Evolutionary conservation across 2,329 filamentous ascomycete genomes (phyloP).

Genomic region (Fusarium scirpi): DNA sequence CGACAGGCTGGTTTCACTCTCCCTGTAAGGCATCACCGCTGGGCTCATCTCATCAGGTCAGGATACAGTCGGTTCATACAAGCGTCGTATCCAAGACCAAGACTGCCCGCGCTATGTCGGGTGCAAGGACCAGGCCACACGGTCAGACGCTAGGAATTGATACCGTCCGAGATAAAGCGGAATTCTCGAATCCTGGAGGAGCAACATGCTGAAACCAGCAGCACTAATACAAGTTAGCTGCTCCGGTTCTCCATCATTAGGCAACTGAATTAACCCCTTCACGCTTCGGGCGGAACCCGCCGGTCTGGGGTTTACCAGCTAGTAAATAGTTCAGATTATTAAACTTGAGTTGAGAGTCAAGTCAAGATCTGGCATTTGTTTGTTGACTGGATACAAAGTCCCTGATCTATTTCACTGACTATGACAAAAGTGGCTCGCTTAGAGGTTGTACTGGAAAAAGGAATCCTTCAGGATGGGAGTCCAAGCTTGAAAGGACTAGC

Average conservation of each 20-base stretch:
- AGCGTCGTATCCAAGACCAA: slow-evolving; percentile 15
- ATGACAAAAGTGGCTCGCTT: slow-evolving; percentile 8
- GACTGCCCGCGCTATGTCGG: slow-evolving; percentile 20
- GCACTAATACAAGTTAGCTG: not conserved
- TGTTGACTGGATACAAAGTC: not conserved
- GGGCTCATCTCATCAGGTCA: not conserved
- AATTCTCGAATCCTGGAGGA: slow-evolving; percentile 13
- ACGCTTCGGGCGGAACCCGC: not conserved
- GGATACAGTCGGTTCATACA: slow-evolving; percentile 27
- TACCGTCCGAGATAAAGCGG: slow-evolving; percentile 3
- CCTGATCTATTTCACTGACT: not conserved
- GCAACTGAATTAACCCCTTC: slow-evolving; percentile 14
- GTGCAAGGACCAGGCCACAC: slow-evolving; percentile 36
- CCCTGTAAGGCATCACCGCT: slow-evolving; percentile 8
- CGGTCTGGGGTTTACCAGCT: not conserved
- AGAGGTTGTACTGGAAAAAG: slow-evolving; percentile 1
- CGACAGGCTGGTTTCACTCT: slow-evolving; percentile 32
- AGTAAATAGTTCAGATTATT: not conserved
- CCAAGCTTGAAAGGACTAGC: slow-evolving; percentile 17
- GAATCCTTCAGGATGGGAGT: slow-evolving; percentile 24
- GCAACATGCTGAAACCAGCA: slow-evolving; percentile 18
- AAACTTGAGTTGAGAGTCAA: not conserved
- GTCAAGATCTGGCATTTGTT: slow-evolving; percentile 15
- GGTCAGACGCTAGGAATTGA: not conserved
- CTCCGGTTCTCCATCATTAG: slow-evolving; percentile 9